Evolutionary conservation across 2,329 filamentous ascomycete species (phyloP).

Genomic region (Daldinia eschscholtzii): DNA sequence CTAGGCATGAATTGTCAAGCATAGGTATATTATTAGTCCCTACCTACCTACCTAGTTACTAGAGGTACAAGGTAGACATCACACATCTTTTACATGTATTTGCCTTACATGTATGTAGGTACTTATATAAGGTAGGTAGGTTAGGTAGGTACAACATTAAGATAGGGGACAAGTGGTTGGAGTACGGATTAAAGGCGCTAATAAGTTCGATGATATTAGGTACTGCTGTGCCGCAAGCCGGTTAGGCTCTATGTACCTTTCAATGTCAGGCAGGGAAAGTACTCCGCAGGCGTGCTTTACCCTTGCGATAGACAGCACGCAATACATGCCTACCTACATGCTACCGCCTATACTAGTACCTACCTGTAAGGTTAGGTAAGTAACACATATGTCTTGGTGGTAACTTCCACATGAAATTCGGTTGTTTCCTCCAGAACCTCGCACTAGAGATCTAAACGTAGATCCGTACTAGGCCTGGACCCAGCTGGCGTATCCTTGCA

Average conservation of each 20-base stretch:
- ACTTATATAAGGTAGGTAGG: neutral
- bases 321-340: neutral
- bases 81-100: neutral
- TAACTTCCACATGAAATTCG: neutral
- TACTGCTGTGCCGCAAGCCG: neutral
- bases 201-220: constrained; percentile 1
- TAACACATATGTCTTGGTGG: neutral
- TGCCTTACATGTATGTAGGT: too few relatives aligned
- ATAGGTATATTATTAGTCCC: too few relatives aligned
- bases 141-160: too few relatives aligned
- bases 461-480: constrained; percentile 26
- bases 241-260: constrained; percentile 5
- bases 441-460: constrained; percentile 2
- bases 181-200: neutral
- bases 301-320: constrained; percentile 2
- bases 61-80: neutral
- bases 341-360: too few relatives aligned
- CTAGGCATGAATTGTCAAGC: neutral
- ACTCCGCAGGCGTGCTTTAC: constrained; percentile 1
- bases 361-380: too few relatives aligned
- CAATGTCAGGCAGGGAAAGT: neutral
- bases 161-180: neutral
- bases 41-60: too few relatives aligned
- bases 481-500: constrained; percentile 21
- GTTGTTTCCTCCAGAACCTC: neutral